phyloP scores from a whole-genome alignment of 371 early-diverging fungal species.

The Mortierella sp. region DNA sequence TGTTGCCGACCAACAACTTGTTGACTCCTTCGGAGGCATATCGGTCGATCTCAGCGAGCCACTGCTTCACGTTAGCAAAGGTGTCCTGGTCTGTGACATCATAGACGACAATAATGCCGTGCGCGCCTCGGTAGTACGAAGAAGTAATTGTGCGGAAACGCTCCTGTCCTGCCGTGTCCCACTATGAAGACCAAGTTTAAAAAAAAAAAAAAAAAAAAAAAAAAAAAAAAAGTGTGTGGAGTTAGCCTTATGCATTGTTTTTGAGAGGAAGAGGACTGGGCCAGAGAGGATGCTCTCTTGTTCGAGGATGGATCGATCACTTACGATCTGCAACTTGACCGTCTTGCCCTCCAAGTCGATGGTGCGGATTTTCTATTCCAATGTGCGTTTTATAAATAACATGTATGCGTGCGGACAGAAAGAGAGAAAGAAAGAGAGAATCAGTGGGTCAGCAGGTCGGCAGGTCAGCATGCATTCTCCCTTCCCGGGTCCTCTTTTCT shows the following conservation, averaged over 20 bases:
- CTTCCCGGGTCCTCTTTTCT: too few relatives aligned
- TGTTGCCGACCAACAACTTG: conserved; percentile 98
- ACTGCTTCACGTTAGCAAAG: conserved; percentile 90
- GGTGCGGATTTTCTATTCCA: conserved; percentile 95
- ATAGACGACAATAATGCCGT: conserved; percentile 98
- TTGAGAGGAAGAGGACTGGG: background rate
- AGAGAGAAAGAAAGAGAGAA: too few relatives aligned
- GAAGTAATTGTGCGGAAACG: conserved; percentile 99
- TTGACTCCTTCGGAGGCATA: conserved; percentile 91
- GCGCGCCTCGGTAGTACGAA: conserved; percentile 98
- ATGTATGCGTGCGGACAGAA: too few relatives aligned
- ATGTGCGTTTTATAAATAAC: too few relatives aligned
- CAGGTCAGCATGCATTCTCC: too few relatives aligned
- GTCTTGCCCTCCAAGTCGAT: conserved; percentile 97
- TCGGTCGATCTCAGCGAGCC: conserved; percentile 98
- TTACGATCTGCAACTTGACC: conserved; percentile 97
- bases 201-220: conserved; percentile 1
- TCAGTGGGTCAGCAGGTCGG: too few relatives aligned
- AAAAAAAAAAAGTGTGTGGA: background rate
- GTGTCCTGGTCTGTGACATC: conserved; percentile 97
- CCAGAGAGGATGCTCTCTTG: too few relatives aligned
- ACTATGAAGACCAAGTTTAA: conserved; percentile 55
- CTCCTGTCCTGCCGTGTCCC: conserved; percentile 99
- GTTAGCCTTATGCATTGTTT: background rate
- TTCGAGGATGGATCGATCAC: conserved; percentile 10